These are phyloP conservation scores for Apodospora peruviana DNA, from an alignment of 495 filamentous ascomycete species.

Conservation along the genomic window DNA sequence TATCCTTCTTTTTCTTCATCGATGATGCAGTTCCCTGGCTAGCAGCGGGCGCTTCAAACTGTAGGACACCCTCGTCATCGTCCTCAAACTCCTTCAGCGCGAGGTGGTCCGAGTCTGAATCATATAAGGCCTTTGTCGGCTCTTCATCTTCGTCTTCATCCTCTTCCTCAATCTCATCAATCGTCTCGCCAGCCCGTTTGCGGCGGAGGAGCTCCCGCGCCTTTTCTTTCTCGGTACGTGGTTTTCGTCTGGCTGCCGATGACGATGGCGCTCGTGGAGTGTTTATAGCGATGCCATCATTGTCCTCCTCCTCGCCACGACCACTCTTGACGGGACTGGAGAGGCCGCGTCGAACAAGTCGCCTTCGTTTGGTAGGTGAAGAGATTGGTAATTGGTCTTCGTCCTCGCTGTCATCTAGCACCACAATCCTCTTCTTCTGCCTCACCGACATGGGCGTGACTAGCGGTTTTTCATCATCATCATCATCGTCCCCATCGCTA, in stretches of 20 bases:
- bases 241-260: conserved; percentile 2
- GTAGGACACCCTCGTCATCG: conserved; percentile 35
- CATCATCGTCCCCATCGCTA: conserved; percentile 3
- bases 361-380: conserved; percentile 5
- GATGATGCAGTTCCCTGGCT: too few species aligned
- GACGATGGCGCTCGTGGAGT: not conserved
- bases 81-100: conserved; percentile 43
- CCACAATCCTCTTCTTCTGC: not conserved
- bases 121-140: conserved; percentile 31
- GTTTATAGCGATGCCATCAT: too few species aligned
- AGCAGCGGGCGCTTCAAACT: conserved; percentile 13
- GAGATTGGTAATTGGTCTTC: conserved; percentile 2
- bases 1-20: conserved; percentile 4
- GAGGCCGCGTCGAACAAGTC: conserved; percentile 3
- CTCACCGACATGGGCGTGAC: conserved; percentile 5
- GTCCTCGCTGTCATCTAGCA: conserved; percentile 8
- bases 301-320: conserved; percentile 1
- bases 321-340: not conserved
- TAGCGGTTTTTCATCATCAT: conserved; percentile 12
- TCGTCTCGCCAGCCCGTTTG: conserved; percentile 50
- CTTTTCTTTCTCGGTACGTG: conserved; percentile 20
- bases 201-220: conserved; percentile 22
- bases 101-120: conserved; percentile 33
- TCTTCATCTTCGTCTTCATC: conserved; percentile 1
- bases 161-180: conserved; percentile 35